These are phyloP conservation scores for Cubamyces lactineus DNA, from an alignment of 768 basidiomycete genomes.

Conservation along the genomic window DNA sequence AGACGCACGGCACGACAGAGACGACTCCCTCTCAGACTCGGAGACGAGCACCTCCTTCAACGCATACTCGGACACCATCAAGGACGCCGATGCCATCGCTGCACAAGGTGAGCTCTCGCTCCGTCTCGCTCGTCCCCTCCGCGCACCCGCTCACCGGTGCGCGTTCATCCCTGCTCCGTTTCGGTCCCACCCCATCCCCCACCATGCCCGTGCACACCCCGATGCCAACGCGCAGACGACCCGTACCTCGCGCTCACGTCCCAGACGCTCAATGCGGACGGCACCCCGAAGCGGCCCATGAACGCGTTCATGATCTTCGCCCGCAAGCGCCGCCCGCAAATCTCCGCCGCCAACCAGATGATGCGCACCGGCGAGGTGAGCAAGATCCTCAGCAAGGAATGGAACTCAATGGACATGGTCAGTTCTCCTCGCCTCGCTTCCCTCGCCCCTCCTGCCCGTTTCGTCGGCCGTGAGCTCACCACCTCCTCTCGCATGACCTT, in stretches of 20 bases:
- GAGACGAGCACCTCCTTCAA: conserved; percentile 38
- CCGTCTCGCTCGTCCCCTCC: no score
- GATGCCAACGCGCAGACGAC: conserved; percentile 37
- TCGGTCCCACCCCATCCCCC: no score
- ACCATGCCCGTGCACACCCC: no score
- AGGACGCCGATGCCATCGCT: conserved; percentile 23
- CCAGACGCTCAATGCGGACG: conserved; percentile 83
- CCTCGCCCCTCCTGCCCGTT: background rate
- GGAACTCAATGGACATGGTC: conserved; percentile 80
- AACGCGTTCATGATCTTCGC: conserved; percentile 96
- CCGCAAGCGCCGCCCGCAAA: conserved; percentile 78
- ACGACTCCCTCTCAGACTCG: conserved; percentile 57
- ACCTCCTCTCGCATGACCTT: no score
- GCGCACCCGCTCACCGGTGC: background rate
- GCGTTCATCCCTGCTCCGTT: background rate
- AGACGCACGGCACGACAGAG: conserved; percentile 25
- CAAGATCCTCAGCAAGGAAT: conserved; percentile 86
- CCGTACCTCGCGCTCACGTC: conserved; percentile 58
- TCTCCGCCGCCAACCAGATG: conserved; percentile 83
- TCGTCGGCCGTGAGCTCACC: background rate
- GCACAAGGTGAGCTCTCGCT: conserved; percentile 21
- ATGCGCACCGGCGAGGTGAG: conserved; percentile 91
- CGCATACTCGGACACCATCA: conserved; percentile 17
- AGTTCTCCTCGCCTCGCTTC: conserved; percentile 31
- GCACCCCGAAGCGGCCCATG: conserved; percentile 89